Evolutionary conservation across 306 rosid species (phyloP).

Genomic region (Crotalaria pallida): DNA sequence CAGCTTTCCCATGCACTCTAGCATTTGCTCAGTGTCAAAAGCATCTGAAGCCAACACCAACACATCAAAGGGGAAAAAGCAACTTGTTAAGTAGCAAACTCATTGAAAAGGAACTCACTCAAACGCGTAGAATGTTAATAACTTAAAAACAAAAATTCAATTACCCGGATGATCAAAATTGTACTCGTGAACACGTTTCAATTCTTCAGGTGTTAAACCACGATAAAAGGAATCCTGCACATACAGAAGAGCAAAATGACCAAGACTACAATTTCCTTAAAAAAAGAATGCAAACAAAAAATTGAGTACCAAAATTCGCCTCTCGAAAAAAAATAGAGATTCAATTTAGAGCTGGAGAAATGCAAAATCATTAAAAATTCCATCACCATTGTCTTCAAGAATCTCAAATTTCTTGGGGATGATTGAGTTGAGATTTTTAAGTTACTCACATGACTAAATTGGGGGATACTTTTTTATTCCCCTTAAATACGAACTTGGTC

Average conservation of each 20-base stretch:
- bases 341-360: too few species aligned
- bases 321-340: too few species aligned
- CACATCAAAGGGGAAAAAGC: neutral
- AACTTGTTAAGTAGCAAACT: neutral
- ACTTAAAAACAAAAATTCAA: neutral
- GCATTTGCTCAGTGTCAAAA: slow-evolving; percentile 84
- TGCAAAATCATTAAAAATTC: too few species aligned
- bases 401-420: too few species aligned
- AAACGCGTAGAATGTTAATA: neutral
- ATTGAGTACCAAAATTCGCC: too few species aligned
- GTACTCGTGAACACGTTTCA: slow-evolving; percentile 72
- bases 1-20: slow-evolving; percentile 70
- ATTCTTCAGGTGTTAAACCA: slow-evolving; percentile 85
- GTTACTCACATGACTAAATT: too few species aligned
- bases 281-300: too few species aligned
- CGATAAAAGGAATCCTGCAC: slow-evolving; percentile 89
- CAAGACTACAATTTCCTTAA: too few species aligned
- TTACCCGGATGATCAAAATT: slow-evolving; percentile 97
- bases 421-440: too few species aligned
- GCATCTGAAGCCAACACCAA: slow-evolving; percentile 48
- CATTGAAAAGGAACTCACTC: neutral
- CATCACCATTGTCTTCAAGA: too few species aligned
- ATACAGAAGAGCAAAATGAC: neutral
- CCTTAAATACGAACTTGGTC: too few species aligned
- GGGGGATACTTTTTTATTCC: too few species aligned